phyloP scores from a whole-genome alignment of 208 protist species.

The Leishmania braziliensis region DNA sequence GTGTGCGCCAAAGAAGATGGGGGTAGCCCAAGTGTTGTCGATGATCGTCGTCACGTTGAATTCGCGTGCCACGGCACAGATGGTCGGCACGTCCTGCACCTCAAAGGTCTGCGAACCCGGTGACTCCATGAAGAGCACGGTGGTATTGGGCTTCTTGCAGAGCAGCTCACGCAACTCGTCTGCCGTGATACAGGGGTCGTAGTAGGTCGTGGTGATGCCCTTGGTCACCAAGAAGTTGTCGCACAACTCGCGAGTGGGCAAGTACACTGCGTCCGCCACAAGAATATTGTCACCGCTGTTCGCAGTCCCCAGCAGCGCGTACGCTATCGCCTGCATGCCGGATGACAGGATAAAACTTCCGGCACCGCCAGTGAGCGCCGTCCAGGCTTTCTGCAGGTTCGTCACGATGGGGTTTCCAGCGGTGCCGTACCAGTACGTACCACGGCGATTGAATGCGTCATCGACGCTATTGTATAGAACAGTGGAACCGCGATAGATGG shows the following conservation, averaged over 20 bases:
- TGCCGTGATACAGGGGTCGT: constrained; percentile 34
- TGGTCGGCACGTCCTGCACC: constrained; percentile 33
- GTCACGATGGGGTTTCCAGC: constrained; percentile 31
- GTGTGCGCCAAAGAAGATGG: constrained; percentile 40
- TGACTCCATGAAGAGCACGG: constrained; percentile 33
- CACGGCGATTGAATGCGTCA: constrained; percentile 12
- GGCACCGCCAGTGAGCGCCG: constrained; percentile 31
- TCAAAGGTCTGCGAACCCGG: constrained; percentile 39
- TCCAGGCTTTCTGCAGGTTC: constrained; percentile 34
- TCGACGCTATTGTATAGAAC: constrained; percentile 26
- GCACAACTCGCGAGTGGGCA: constrained; percentile 36
- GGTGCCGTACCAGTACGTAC: constrained; percentile 30
- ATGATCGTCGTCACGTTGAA: constrained; percentile 25
- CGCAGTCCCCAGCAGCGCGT: constrained; percentile 28
- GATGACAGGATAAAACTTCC: constrained; percentile 31
- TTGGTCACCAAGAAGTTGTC: constrained; percentile 22
- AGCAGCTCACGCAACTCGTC: constrained; percentile 37
- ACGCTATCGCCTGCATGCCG: constrained; percentile 33
- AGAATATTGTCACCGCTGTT: constrained; percentile 34
- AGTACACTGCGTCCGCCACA: constrained; percentile 35
- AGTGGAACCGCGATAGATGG: constrained; percentile 40
- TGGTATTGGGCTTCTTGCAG: constrained; percentile 28
- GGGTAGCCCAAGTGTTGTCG: constrained; percentile 41
- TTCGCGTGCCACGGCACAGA: constrained; percentile 29
- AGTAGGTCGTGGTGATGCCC: constrained; percentile 36